Evolutionary conservation across 768 basidiomycete genomes (phyloP), one percentile per base, ranked within the genome.

Genomic region (Suillus alpinus): DNA sequence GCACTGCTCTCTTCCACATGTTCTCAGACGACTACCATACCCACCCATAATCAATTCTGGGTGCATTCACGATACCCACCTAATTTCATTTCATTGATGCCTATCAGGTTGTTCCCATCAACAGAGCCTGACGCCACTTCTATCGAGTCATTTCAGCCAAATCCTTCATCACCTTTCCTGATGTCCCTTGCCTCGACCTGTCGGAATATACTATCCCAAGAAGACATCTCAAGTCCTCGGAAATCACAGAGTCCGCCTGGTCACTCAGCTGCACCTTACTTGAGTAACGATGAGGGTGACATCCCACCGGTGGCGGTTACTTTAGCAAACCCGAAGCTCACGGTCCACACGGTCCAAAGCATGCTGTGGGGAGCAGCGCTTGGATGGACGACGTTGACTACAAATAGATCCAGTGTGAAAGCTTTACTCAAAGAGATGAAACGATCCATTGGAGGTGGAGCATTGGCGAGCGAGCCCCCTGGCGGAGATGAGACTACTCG

Each of bases 371-470:
- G 93, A 16, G 84, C 88, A 0, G 75, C 75, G 41, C 74, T 82
- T 31, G 86, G 87, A 0, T 88, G 90, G 89, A 95, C 94, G 63
- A 92, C 91, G n/a, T 76, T 95, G 52, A 95, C 93, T 4, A 92
- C 92, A 9, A 95, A 96, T 66, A 80, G 84, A 64, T 81, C 87
- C 34, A 92, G 92, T 65, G 84, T 94, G 29, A 86, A 82, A 67
- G 86, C 86, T 26, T 77, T 95, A n/a, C 62, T 94, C 61, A 78
- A 85, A 62, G 89, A 89, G 71, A 81, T 93, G 72, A 82, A 78
- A 59, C 67, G 72, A 16, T 58, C 47, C 12, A 53, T 34, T 12
- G 62, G 62, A 55, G 32, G 59, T 56, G 41, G 62, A 65, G 5
- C 13, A 56, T 31, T 46, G 44, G 29, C 51, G 29, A 23, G 62